Conservation (phyloP, 306 rosid species). For the Hippophae gyantsensis region DNA sequence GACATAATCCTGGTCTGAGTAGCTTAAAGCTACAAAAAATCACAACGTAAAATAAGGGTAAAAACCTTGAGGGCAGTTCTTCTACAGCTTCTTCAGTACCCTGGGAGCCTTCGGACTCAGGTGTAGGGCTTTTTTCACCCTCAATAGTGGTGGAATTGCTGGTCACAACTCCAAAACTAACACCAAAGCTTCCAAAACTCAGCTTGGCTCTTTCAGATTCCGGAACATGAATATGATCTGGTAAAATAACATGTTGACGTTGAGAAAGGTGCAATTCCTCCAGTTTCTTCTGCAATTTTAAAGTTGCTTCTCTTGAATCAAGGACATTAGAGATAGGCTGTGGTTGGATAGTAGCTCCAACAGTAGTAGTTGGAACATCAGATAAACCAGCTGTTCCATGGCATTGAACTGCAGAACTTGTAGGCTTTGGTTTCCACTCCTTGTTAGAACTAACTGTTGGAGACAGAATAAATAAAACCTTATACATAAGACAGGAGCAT, state of each 20-base stretch:
- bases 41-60: conserved; percentile 9
- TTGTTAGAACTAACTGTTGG: conserved; percentile 75
- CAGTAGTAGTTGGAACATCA: conserved; percentile 36
- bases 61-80: conserved; percentile 65
- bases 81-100: conserved; percentile 55
- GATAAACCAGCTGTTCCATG: conserved; percentile 30
- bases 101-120: conserved; percentile 61
- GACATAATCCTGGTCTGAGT: conserved; percentile 8
- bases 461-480: conserved; percentile 23
- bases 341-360: conserved; percentile 30
- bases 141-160: conserved; percentile 38
- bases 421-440: conserved; percentile 96
- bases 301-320: conserved; percentile 55
- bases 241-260: conserved; percentile 84
- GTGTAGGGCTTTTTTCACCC: conserved; percentile 63
- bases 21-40: not conserved
- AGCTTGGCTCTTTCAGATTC: conserved; percentile 86
- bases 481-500: conserved; percentile 19
- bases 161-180: conserved; percentile 48
- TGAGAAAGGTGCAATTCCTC: conserved; percentile 59
- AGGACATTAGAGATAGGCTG: conserved; percentile 42
- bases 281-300: conserved; percentile 59
- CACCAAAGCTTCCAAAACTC: conserved; percentile 91
- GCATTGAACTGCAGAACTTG: conserved; percentile 41
- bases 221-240: conserved; percentile 84